phyloP scores from a whole-genome alignment of 129 eudicot species.

The Heracleum sosnowskyi region DNA sequence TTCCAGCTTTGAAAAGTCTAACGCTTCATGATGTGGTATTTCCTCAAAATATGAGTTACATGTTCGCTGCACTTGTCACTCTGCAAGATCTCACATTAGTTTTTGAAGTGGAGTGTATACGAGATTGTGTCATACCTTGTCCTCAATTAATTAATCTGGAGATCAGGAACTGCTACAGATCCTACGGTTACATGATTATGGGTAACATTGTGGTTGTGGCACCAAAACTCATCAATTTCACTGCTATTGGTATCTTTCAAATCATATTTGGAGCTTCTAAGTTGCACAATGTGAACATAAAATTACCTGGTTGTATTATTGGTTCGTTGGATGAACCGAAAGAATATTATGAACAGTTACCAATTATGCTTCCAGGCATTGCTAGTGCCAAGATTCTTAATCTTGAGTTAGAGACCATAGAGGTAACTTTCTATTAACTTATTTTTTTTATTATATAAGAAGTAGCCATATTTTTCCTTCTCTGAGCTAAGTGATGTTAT shows the following conservation, averaged over 20 bases:
- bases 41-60: neutral
- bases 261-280: neutral
- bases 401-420: neutral
- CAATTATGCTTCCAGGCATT: neutral
- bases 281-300: neutral
- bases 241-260: neutral
- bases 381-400: conserved; percentile 2
- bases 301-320: neutral
- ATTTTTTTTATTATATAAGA: neutral
- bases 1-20: neutral
- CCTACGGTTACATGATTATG: neutral
- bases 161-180: neutral
- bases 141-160: neutral
- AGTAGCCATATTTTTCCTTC: neutral
- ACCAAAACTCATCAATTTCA: neutral
- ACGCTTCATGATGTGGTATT: neutral
- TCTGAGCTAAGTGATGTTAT: neutral
- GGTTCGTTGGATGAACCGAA: neutral
- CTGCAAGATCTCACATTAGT: neutral
- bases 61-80: neutral
- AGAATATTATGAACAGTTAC: neutral
- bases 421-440: neutral
- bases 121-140: neutral
- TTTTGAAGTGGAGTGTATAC: neutral
- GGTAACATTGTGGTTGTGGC: neutral